These are phyloP conservation scores for Mycena galericulata DNA, from an alignment of 768 basidiomycete genomes.

Conservation along the genomic window DNA sequence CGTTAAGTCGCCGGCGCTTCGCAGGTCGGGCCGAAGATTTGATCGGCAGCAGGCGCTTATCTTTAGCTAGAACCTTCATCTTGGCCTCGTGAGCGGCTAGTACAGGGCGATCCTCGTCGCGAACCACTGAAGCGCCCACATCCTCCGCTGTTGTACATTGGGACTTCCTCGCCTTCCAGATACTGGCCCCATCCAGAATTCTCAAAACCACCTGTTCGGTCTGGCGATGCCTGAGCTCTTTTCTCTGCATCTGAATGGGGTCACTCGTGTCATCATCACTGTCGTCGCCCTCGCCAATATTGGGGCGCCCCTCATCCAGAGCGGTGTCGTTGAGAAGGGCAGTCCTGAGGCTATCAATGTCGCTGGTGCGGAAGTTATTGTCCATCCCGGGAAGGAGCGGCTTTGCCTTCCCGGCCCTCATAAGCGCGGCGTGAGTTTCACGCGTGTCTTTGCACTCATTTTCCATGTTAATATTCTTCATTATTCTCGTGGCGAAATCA, in stretches of 20 bases:
- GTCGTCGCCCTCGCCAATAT: not conserved
- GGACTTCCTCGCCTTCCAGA: not conserved
- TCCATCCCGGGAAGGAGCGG: not conserved
- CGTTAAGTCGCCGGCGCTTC: no score
- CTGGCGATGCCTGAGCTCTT: no score
- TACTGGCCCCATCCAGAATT: not conserved
- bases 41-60: no score
- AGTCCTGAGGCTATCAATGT: not conserved
- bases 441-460: no score
- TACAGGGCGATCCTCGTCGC: not conserved
- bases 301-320: not conserved
- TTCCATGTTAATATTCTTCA: no score
- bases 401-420: not conserved
- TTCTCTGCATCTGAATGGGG: not conserved
- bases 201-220: not conserved
- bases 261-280: not conserved
- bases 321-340: not conserved
- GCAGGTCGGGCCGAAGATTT: no score
- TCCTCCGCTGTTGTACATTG: not conserved
- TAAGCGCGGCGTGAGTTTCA: no score
- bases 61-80: not conserved
- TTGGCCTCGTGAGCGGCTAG: not conserved
- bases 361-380: not conserved
- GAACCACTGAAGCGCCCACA: not conserved
- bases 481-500: no score